phyloP scores from a whole-genome alignment of 2,329 filamentous ascomycete species.

The Cyanodermella asteris region DNA sequence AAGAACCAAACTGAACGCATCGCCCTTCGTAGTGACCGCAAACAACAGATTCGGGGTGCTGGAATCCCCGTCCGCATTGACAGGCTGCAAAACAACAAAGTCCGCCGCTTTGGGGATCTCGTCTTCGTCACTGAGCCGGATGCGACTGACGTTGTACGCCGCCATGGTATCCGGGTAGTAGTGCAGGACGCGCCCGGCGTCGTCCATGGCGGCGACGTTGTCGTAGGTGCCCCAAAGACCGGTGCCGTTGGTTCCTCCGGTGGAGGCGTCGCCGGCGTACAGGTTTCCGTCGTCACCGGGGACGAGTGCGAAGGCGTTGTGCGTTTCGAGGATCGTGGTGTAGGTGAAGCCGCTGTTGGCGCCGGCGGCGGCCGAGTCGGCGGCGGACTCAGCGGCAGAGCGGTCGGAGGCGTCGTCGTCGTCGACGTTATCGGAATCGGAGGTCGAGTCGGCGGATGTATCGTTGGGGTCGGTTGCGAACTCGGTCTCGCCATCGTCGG shows the following conservation, averaged over 20 bases:
- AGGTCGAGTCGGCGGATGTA: too few relatives aligned
- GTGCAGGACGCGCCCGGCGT: constrained; percentile 1
- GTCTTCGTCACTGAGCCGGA: constrained; percentile 1
- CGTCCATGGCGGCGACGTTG: constrained; percentile 1
- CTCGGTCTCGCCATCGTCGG: background rate
- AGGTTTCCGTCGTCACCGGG: too few relatives aligned
- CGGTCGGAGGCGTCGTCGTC: too few relatives aligned
- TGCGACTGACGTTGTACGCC: constrained; percentile 2
- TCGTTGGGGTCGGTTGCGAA: too few relatives aligned
- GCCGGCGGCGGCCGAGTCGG: background rate
- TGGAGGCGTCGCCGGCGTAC: background rate
- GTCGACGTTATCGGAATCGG: too few relatives aligned
- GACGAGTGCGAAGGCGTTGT: too few relatives aligned
- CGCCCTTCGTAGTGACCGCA: constrained; percentile 1
- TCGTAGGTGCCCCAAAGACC: background rate
- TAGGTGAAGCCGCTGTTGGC: too few relatives aligned
- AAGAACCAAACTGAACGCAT: constrained; percentile 1
- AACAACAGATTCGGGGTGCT: constrained; percentile 1
- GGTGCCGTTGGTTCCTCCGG: background rate
- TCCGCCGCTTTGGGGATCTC: background rate
- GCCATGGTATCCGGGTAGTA: constrained; percentile 2
- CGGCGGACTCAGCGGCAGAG: too few relatives aligned
- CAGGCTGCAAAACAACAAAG: constrained; percentile 1
- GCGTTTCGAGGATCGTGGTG: too few relatives aligned
- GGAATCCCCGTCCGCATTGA: constrained; percentile 1